Percentiles rank a stretch among this genome's conserved stretches.
Evolutionary conservation across 495 filamentous ascomycete genomes (phyloP).

Genomic region (Barbatosphaeria neglecta): DNA sequence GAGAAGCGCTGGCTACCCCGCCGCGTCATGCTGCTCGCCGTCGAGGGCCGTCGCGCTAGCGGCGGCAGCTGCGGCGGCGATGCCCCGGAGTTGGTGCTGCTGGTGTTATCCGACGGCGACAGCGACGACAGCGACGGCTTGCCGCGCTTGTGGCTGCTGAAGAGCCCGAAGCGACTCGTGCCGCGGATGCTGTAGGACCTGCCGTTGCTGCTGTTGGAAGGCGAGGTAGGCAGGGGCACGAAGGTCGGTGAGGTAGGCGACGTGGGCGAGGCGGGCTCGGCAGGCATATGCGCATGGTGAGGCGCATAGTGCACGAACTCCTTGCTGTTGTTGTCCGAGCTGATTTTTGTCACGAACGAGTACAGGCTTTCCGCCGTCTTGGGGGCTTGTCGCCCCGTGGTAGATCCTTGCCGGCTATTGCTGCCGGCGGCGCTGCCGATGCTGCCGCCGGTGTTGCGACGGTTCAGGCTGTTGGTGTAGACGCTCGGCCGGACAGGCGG

Average conservation of each 20-base stretch:
- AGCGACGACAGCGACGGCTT: neutral
- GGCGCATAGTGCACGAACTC: too few species aligned
- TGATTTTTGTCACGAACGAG: constrained; percentile 6
- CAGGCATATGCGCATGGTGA: too few species aligned
- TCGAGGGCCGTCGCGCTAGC: neutral
- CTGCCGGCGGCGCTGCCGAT: too few species aligned
- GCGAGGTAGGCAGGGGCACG: neutral
- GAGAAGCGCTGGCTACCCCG: constrained; percentile 17
- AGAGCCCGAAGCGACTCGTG: neutral
- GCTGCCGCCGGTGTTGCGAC: neutral
- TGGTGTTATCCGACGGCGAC: neutral
- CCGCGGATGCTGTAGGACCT: neutral
- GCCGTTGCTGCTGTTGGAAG: neutral
- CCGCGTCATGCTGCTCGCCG: constrained; percentile 5
- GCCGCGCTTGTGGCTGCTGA: neutral
- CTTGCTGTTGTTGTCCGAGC: neutral
- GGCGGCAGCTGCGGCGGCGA: neutral
- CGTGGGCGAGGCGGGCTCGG: neutral
- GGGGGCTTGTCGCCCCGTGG: too few species aligned
- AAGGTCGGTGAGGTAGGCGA: neutral
- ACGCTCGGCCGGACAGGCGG: neutral
- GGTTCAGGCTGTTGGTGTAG: neutral
- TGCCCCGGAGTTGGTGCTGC: neutral
- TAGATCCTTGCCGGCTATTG: too few species aligned
- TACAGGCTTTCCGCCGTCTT: neutral